A percentile compares a stretch with the other conserved stretches of the same genome.
Conservation (phyloP, 139 green algal genomes). For the Yamagishiella unicocca region DNA sequence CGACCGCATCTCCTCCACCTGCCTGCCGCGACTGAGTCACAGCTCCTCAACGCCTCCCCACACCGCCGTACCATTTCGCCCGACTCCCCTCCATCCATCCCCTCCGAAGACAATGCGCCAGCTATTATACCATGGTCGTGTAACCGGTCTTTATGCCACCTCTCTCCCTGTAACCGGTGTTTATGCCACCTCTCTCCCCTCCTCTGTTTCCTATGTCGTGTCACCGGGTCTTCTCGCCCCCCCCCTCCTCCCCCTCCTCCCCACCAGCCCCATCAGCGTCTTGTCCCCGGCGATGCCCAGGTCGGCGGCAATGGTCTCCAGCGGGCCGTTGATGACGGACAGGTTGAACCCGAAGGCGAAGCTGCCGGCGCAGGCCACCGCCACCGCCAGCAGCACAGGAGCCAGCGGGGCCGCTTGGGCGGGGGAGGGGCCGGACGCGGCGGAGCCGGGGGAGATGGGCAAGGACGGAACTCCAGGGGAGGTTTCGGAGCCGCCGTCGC, state of each 20-base stretch:
- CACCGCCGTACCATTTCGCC: too few species aligned
- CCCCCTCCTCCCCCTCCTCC: background rate
- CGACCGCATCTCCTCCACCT: too few species aligned
- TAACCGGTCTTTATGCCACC: too few species aligned
- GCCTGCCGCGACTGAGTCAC: too few species aligned
- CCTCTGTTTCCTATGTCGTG: too few species aligned
- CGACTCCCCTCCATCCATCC: too few species aligned
- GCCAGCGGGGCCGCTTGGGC: constrained; percentile 36
- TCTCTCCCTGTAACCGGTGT: too few species aligned
- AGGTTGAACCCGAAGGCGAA: constrained; percentile 92
- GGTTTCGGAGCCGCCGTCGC: background rate
- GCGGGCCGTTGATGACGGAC: constrained; percentile 90
- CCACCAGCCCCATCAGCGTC: constrained; percentile 79
- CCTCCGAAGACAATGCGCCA: too few species aligned
- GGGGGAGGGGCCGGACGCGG: background rate
- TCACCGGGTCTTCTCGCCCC: too few species aligned
- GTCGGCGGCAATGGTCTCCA: constrained; percentile 83
- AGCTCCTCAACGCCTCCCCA: too few species aligned
- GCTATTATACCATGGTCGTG: background rate
- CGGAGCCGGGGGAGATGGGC: background rate
- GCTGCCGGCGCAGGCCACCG: constrained; percentile 77
- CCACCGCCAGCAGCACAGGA: constrained; percentile 67
- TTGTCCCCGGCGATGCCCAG: constrained; percentile 85
- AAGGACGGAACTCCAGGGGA: background rate
- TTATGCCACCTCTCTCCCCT: too few species aligned